Percentiles rank a stretch among this genome's conserved stretches.
These are phyloP conservation scores for Candida endomychidarum DNA, from an alignment of 805 yeast genomes.

Conservation along the genomic window DNA sequence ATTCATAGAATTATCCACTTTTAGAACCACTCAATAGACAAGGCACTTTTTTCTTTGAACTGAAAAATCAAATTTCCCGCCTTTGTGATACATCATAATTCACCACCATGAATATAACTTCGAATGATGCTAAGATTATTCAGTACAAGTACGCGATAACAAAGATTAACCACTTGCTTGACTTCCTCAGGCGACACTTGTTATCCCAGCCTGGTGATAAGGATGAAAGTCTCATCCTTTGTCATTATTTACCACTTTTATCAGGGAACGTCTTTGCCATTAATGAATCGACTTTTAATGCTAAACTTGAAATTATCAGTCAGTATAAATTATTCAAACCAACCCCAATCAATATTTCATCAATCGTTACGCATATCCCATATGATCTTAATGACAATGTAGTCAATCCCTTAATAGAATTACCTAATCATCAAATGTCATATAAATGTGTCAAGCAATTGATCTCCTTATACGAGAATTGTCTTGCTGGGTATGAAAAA, in stretches of 20 bases:
- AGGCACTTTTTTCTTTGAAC: too few relatives aligned
- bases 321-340: constrained; percentile 27
- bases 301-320: constrained; percentile 28
- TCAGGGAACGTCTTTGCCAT: constrained; percentile 36
- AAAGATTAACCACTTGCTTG: constrained; percentile 42
- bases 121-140: constrained; percentile 55
- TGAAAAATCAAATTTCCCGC: too few relatives aligned
- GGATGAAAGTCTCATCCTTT: constrained; percentile 4
- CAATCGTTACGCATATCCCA: constrained; percentile 39
- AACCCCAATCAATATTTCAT: constrained; percentile 27
- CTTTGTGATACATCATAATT: too few relatives aligned
- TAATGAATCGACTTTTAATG: constrained; percentile 31
- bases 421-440: constrained; percentile 27
- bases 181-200: constrained; percentile 24
- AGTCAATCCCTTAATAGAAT: constrained; percentile 28
- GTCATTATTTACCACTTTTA: constrained; percentile 36
- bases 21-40: too few relatives aligned
- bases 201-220: background rate
- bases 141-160: constrained; percentile 57
- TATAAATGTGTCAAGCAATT: constrained; percentile 28
- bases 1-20: too few relatives aligned
- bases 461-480: constrained; percentile 24
- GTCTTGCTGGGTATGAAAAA: constrained; percentile 39
- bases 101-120: constrained; percentile 18
- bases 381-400: constrained; percentile 39